Evolutionary conservation across 1,139 yeast species (phyloP), one percentile per base, ranked within the genome.

Genomic region (Saccharomyces hybrid): DNA sequence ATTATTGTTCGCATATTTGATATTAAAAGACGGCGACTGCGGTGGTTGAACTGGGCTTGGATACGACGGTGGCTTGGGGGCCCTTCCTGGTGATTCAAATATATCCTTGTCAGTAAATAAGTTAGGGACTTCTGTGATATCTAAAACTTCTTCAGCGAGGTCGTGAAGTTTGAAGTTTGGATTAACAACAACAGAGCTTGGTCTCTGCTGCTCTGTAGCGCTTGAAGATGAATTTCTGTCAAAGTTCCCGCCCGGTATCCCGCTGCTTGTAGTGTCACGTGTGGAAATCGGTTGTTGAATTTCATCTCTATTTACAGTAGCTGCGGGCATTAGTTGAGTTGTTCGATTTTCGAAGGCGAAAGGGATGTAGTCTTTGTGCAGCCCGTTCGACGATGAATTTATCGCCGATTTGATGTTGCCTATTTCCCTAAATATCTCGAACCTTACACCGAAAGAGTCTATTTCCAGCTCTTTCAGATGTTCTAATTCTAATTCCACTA

Each of bases 381-480:
- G n/a, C 6, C 1, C 13, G 9, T 38, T 38, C 9, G 26, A 38
- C 44, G 25, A 38, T n/a, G n/a, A 20, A 20, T 38, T 4, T 1
- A 38, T 54, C 65, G 66, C 62, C 14, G 44, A 53, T 23, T 47
- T 49, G 49, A 90, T 77, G 48, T 81, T 80, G 68, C 88, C 95
- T 64, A 93, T 91, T 68, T 88, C 96, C 67, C 88, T 89, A 69
- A 83, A 84, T 42, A 95, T 80, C 70, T 91, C 97, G 71, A 90
- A 93, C 58, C 99, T 78, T 1, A 97, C 90, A 27, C 99, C 99
- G 74, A 93, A 93, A 3, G 96, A 88, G 52, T 83, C 78, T 51
- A 93, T 93, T 57, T 90, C 98, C 56, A 93, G 76, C 69, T 93
- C 99, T 69, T 93, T 93, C 65, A 93, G 77, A 65, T 88, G 88